A percentile compares a stretch with the other conserved stretches of the same genome.
These are phyloP conservation scores for Globisporangium solare DNA, from an alignment of 352 stramenopile species.

Conservation along the genomic window DNA sequence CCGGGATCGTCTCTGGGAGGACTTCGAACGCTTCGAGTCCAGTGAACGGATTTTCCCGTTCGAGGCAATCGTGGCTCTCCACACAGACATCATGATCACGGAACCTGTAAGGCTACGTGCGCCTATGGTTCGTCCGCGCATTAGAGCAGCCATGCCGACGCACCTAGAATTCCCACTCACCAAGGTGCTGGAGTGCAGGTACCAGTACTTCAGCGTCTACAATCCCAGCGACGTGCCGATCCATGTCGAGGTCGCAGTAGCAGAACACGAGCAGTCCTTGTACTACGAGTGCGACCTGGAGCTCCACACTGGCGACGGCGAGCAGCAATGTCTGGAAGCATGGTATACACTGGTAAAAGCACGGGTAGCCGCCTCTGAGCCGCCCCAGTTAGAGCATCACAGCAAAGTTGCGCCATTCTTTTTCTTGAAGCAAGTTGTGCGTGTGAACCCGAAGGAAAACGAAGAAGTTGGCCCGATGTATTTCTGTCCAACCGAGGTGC, in stretches of 20 bases:
- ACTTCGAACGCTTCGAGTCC: neutral
- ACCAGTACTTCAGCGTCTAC: constrained; percentile 26
- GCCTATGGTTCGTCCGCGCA: constrained; percentile 26
- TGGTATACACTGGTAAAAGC: constrained; percentile 19
- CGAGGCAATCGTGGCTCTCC: constrained; percentile 24
- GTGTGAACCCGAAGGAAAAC: constrained; percentile 19
- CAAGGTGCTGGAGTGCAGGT: constrained; percentile 24
- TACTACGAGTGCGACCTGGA: constrained; percentile 37
- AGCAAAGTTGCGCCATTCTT: constrained; percentile 28
- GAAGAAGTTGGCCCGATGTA: constrained; percentile 51
- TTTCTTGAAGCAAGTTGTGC: constrained; percentile 21
- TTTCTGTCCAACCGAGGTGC: constrained; percentile 42
- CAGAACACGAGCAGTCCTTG: constrained; percentile 25
- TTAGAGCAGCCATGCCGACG: constrained; percentile 11
- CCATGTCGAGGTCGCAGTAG: constrained; percentile 41
- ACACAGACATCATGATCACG: constrained; percentile 32
- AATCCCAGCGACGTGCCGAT: constrained; percentile 51
- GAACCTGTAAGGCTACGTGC: constrained; percentile 27
- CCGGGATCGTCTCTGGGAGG: constrained; percentile 27
- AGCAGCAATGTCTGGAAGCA: constrained; percentile 28
- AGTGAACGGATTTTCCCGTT: neutral
- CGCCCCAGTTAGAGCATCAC: neutral
- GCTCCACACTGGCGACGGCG: constrained; percentile 9
- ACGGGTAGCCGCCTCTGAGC: neutral
- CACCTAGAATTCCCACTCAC: constrained; percentile 30